phyloP scores from a whole-genome alignment of 352 stramenopile genomes.

The Pythium sukuiense region DNA sequence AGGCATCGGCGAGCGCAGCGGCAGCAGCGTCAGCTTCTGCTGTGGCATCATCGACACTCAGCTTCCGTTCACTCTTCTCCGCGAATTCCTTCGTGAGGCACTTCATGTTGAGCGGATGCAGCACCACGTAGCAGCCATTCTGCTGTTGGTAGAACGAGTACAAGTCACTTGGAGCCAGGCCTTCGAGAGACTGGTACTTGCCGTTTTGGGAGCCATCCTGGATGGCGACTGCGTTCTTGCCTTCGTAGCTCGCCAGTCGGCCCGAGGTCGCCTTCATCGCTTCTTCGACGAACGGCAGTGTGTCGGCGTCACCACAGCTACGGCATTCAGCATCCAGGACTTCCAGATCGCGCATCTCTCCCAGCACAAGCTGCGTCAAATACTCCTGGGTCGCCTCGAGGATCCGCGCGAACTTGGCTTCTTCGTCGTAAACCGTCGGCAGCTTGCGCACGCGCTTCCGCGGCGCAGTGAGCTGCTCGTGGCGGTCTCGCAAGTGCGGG shows the following conservation, averaged over 20 bases:
- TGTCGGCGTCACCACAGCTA: constrained; percentile 71
- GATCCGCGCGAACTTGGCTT: constrained; percentile 71
- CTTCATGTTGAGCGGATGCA: constrained; percentile 90
- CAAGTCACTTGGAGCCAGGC: constrained; percentile 27
- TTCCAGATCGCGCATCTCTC: constrained; percentile 70
- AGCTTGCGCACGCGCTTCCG: constrained; percentile 46
- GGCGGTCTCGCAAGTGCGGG: constrained; percentile 41
- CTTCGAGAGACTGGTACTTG: constrained; percentile 22
- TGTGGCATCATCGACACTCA: constrained; percentile 24
- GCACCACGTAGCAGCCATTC: constrained; percentile 86
- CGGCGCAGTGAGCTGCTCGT: constrained; percentile 3
- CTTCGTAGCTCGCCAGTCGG: constrained; percentile 38
- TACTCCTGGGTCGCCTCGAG: constrained; percentile 72
- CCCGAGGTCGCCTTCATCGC: constrained; percentile 70
- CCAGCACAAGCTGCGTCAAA: constrained; percentile 52
- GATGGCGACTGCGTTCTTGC: constrained; percentile 21
- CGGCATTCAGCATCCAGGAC: constrained; percentile 68
- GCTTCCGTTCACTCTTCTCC: constrained; percentile 32
- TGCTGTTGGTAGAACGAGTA: constrained; percentile 89
- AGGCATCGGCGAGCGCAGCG: constrained; percentile 22
- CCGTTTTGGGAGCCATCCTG: constrained; percentile 15
- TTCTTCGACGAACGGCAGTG: constrained; percentile 78
- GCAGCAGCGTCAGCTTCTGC: background rate
- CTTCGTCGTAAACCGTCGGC: constrained; percentile 65
- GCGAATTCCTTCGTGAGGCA: constrained; percentile 81